A percentile compares a stretch with the other conserved stretches of the same genome.
Conservation (phyloP, 768 basidiomycete species). For the Suillus alpinus region DNA sequence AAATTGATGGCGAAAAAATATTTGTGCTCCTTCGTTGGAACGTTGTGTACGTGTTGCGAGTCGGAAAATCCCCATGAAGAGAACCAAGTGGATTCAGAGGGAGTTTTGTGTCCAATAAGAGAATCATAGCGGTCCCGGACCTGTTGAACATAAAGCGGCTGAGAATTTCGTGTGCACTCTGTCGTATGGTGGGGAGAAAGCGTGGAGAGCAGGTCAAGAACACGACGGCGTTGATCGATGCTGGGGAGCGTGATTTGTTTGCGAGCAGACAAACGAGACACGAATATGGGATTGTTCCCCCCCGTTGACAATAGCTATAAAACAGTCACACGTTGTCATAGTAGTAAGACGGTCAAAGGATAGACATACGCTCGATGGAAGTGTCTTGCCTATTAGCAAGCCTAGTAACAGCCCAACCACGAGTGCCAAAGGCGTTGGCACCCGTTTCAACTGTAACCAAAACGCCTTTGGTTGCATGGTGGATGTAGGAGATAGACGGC, state of each 20-base stretch:
- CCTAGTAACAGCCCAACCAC: slow-evolving; percentile 62
- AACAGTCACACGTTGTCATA: slow-evolving; percentile 13
- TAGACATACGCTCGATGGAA: slow-evolving; percentile 36
- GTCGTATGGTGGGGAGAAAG: slow-evolving; percentile 91
- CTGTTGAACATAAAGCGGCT: slow-evolving; percentile 83
- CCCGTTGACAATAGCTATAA: slow-evolving; percentile 49
- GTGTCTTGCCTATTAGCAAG: slow-evolving; percentile 49
- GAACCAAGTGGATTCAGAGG: slow-evolving; percentile 59
- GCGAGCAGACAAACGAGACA: slow-evolving; percentile 49
- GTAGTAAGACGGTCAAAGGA: background rate
- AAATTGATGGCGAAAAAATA: slow-evolving; percentile 99
- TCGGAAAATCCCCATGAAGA: slow-evolving; percentile 51
- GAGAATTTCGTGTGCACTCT: slow-evolving; percentile 83
- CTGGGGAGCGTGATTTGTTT: slow-evolving; percentile 75
- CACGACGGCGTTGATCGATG: slow-evolving; percentile 76
- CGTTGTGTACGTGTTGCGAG: slow-evolving; percentile 34
- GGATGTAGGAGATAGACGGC: slow-evolving; percentile 5
- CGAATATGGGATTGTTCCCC: slow-evolving; percentile 46
- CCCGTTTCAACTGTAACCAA: slow-evolving; percentile 37
- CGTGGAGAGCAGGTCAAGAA: slow-evolving; percentile 83
- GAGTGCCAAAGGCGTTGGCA: slow-evolving; percentile 56
- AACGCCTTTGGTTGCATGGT: slow-evolving; percentile 24
- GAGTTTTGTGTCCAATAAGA: slow-evolving; percentile 70
- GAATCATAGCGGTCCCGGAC: slow-evolving; percentile 81
- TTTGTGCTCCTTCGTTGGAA: slow-evolving; percentile 73